Evolutionary conservation across 371 early-diverging fungal species (phyloP).

Genomic region (Mucor indicus): DNA sequence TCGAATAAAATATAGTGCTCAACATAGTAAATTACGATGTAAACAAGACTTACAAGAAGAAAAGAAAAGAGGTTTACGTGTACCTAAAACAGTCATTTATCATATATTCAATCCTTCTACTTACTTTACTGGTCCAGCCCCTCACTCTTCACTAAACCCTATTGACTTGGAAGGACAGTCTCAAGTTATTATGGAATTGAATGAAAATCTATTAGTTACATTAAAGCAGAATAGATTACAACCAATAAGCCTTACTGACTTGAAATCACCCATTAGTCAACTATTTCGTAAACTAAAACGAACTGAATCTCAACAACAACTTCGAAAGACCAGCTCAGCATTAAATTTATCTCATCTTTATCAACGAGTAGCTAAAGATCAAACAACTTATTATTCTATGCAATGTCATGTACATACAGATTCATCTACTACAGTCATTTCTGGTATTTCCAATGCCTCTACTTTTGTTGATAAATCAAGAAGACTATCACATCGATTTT

Average conservation of each 20-base stretch:
- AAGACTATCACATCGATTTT: conserved; percentile 9
- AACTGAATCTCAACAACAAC: conserved; percentile 5
- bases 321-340: conserved; percentile 30
- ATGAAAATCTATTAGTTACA: conserved; percentile 23
- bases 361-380: conserved; percentile 37
- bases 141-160: conserved; percentile 26
- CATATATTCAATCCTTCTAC: conserved; percentile 43
- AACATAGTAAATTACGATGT: conserved; percentile 30
- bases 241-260: conserved; percentile 10
- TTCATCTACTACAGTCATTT: conserved; percentile 22
- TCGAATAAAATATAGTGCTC: conserved; percentile 7
- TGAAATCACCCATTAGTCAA: conserved; percentile 24
- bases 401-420: conserved; percentile 20
- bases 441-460: conserved; percentile 25
- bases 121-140: conserved; percentile 35
- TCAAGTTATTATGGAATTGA: conserved; percentile 26
- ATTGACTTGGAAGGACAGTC: conserved; percentile 26
- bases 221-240: conserved; percentile 29
- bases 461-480: conserved; percentile 13
- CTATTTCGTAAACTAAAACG: conserved; percentile 23
- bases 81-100: conserved; percentile 41
- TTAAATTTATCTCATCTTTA: conserved; percentile 37
- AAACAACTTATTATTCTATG: conserved; percentile 39
- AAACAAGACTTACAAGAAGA: conserved; percentile 36
- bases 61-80: conserved; percentile 11